phyloP scores from a whole-genome alignment of 1,284 basidiomycete genomes.

The Golubevia pallescens region DNA sequence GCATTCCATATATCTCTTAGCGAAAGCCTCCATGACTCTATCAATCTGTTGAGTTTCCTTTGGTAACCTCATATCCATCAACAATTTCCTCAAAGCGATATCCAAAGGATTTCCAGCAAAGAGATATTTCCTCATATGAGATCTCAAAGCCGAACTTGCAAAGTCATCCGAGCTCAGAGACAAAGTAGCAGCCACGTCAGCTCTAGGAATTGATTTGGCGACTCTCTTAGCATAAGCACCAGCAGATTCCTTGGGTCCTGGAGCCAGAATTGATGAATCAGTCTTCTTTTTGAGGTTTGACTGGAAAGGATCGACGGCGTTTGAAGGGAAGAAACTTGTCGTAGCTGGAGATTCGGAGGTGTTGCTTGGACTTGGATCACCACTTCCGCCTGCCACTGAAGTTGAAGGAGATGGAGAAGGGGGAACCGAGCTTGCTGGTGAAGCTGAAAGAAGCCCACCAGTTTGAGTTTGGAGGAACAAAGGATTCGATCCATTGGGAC shows the following conservation, averaged over 20 bases:
- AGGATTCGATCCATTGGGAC: neutral
- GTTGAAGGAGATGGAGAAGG: neutral
- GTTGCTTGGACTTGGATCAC: neutral
- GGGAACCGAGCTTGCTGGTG: neutral
- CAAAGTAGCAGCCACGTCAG: constrained; percentile 39
- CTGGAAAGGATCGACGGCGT: neutral
- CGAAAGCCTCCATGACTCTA: neutral
- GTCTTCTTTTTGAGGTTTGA: neutral
- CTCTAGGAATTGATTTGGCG: constrained; percentile 19
- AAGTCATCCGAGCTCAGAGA: neutral
- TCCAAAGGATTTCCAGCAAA: neutral
- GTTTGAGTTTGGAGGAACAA: neutral
- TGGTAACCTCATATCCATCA: constrained; percentile 1
- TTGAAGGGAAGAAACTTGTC: neutral
- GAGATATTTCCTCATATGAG: neutral
- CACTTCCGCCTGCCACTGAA: neutral
- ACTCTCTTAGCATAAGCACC: constrained; percentile 35
- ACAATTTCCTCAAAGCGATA: neutral
- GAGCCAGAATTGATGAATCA: neutral
- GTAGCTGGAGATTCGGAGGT: neutral
- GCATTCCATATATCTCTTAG: neutral
- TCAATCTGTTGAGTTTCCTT: constrained; percentile 4
- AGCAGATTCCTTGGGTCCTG: constrained; percentile 24
- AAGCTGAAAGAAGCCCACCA: neutral
- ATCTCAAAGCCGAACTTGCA: neutral